Evolutionary conservation across 257 asterid species (phyloP), one percentile per base, ranked within the genome.

Genomic region (Lithospermum erythrorhizon): DNA sequence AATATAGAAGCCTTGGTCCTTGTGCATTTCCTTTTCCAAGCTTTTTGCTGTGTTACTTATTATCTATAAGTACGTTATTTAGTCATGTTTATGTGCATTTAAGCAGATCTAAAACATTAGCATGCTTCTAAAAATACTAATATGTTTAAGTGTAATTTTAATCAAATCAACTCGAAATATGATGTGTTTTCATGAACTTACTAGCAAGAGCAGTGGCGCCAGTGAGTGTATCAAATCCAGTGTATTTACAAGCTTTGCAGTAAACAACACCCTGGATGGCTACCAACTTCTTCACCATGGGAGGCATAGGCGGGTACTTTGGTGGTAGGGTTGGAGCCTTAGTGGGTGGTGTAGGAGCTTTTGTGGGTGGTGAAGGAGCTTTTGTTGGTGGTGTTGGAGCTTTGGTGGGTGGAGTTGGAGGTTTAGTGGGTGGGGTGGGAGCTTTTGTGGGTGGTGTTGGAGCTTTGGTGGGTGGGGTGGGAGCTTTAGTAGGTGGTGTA

Each of bases 161-260:
- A 41, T 14, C 14, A 17, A 41, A 41, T 17, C 13, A 41, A 41
- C 18, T 11, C 3, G 1, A 14, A 4, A 41, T 11, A 14, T 11
- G 18, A 0, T 1, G 14, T 11, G 49, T 11, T 41, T 2, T 41
- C 2, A 11, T 41, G 16, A 11, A 74, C 66, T 25, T 14, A 79
- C 93, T 87, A 0, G 22, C 37, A 3, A 87, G 81, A n/a, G 88
- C 79, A 21, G 73, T 5, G 59, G 89, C 93, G 4, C 27, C 57
- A 20, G 15, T 9, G 16, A 53, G 23, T 9, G 57, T 53, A 22
- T 53, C 57, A 53, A 53, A 15, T 8, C 57, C 57, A n/a, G 14
- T 19, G 57, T 53, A 53, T 18, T 53, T 53, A 6, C 57, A 53
- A 53, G 57, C 10, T n/a, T 53, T 53, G 57, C 57, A 53, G 57